Conservation (phyloP, 78 protist genomes). For the Guillardia theta region DNA sequence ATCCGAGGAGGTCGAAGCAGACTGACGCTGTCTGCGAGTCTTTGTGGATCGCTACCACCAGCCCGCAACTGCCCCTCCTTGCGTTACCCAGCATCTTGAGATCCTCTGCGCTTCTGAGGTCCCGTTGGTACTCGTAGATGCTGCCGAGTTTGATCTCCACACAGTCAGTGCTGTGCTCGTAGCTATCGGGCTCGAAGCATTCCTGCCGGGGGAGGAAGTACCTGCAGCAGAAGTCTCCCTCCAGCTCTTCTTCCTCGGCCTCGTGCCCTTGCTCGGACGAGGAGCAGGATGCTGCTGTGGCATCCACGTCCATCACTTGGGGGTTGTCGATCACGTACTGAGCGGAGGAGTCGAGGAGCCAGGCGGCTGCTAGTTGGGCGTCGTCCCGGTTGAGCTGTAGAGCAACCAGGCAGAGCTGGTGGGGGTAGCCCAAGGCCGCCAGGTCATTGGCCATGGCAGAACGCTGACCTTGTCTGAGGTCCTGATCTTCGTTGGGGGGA, state of each 20-base stretch:
- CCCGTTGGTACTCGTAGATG: too few relatives aligned
- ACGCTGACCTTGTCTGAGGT: background rate
- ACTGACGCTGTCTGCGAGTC: background rate
- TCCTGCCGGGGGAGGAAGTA: too few relatives aligned
- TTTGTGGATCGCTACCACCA: background rate
- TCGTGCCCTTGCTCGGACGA: too few relatives aligned
- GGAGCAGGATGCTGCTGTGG: background rate
- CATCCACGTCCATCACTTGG: background rate
- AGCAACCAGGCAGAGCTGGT: background rate
- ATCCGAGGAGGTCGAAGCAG: background rate
- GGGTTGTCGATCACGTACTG: background rate
- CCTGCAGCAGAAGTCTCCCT: too few relatives aligned
- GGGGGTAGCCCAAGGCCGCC: background rate
- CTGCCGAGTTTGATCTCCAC: too few relatives aligned
- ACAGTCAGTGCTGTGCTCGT: too few relatives aligned
- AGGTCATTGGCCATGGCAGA: background rate
- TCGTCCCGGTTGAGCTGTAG: conserved; percentile 9
- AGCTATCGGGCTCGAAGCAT: too few relatives aligned
- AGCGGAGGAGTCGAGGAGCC: background rate
- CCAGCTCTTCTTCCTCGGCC: too few relatives aligned
- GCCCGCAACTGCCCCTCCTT: background rate
- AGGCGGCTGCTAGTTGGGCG: background rate
- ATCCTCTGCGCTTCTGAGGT: too few relatives aligned
- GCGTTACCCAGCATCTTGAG: too few relatives aligned
- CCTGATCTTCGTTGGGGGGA: too few relatives aligned